Conservation (phyloP, 2,329 filamentous ascomycete species). For the Fusarium subtropicale region DNA sequence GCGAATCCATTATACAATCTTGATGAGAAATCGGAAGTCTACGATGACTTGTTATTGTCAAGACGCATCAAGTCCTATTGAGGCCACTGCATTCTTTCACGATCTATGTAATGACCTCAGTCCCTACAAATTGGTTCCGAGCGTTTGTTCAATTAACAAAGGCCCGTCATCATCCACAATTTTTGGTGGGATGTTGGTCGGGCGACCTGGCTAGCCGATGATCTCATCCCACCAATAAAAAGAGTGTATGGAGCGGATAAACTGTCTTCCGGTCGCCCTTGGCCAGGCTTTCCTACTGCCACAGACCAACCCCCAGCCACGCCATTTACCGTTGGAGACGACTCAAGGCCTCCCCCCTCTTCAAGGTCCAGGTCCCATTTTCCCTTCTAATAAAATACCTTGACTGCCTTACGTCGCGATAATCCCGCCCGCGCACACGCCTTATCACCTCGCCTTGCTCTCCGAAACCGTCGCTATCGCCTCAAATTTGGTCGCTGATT, state of each 20-base stretch:
- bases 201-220: conserved; percentile 15
- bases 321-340: conserved; percentile 52
- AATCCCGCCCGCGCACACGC: conserved; percentile 41
- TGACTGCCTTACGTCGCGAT: conserved; percentile 41
- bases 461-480: conserved; percentile 41
- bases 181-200: conserved; percentile 26
- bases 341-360: conserved; percentile 45
- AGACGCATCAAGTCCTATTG: neutral
- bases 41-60: neutral
- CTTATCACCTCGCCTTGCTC: conserved; percentile 39
- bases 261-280: conserved; percentile 1
- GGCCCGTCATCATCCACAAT: conserved; percentile 13
- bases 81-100: neutral
- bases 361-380: conserved; percentile 48
- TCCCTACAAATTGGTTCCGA: conserved; percentile 15
- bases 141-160: conserved; percentile 28
- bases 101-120: conserved; percentile 13
- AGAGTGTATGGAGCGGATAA: rapidly evolving
- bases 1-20: neutral
- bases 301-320: conserved; percentile 53
- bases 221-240: conserved; percentile 13
- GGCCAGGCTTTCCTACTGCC: conserved; percentile 10
- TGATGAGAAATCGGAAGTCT: neutral
- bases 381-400: conserved; percentile 45
- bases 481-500: conserved; percentile 45